These are phyloP conservation scores for Mucor racemosus DNA, from an alignment of 371 early-diverging fungal species.

Conservation along the genomic window DNA sequence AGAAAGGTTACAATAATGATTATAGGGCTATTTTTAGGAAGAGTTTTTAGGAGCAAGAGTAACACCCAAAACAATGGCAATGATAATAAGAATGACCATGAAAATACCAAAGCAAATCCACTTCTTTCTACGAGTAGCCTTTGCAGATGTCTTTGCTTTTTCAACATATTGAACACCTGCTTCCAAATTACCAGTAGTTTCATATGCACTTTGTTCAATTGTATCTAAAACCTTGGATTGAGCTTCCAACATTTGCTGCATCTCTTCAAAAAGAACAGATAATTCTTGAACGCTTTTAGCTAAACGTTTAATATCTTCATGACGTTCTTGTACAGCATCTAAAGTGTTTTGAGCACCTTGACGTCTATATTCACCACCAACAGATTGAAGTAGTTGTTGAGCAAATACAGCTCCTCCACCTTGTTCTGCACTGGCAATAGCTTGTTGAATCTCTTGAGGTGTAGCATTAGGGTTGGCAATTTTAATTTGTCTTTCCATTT, in stretches of 20 bases:
- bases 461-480: conserved; percentile 56
- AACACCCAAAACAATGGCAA: conserved; percentile 42
- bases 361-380: conserved; percentile 43
- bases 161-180: conserved; percentile 38
- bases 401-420: conserved; percentile 53
- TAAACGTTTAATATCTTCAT: conserved; percentile 52
- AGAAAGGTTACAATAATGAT: conserved; percentile 6
- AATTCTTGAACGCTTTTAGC: conserved; percentile 53
- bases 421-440: conserved; percentile 47
- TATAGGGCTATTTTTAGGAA: conserved; percentile 5
- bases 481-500: conserved; percentile 53
- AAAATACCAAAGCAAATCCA: conserved; percentile 57
- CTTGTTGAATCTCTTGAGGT: conserved; percentile 50
- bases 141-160: conserved; percentile 41
- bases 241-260: conserved; percentile 49
- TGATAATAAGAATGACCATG: conserved; percentile 45
- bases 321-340: conserved; percentile 56
- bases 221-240: conserved; percentile 46
- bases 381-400: conserved; percentile 48
- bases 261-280: conserved; percentile 48
- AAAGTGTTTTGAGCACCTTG: conserved; percentile 48
- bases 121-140: conserved; percentile 51
- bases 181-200: conserved; percentile 41
- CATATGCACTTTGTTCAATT: conserved; percentile 45
- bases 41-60: conserved; percentile 11